Conservation (phyloP, 192 early-diverging fungal species). For the Backusella liffmaniae region DNA sequence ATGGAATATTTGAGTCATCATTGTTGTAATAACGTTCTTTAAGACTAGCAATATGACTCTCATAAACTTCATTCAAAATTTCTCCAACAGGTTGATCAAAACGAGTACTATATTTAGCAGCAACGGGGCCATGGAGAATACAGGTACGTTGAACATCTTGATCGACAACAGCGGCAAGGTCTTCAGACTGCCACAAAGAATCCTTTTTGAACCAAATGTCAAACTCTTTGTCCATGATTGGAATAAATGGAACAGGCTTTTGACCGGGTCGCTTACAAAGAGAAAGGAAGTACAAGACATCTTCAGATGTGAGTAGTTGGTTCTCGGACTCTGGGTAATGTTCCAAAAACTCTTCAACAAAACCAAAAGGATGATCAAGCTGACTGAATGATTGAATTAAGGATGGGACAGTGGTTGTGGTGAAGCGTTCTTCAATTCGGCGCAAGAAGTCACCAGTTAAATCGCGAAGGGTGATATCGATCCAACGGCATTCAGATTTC, state of each 20-base stretch:
- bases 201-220: slow-evolving; percentile 90
- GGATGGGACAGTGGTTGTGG: slow-evolving; percentile 50
- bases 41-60: slow-evolving; percentile 73
- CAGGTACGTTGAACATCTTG: slow-evolving; percentile 81
- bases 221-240: slow-evolving; percentile 84
- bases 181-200: slow-evolving; percentile 86
- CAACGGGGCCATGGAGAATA: slow-evolving; percentile 89
- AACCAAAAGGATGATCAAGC: slow-evolving; percentile 61
- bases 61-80: slow-evolving; percentile 83
- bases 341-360: slow-evolving; percentile 66
- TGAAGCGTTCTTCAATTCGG: slow-evolving; percentile 89
- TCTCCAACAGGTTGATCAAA: slow-evolving; percentile 87
- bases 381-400: slow-evolving; percentile 61
- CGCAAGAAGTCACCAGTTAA: slow-evolving; percentile 77
- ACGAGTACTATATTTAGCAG: slow-evolving; percentile 67
- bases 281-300: slow-evolving; percentile 81
- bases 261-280: slow-evolving; percentile 71
- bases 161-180: slow-evolving; percentile 80
- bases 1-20: slow-evolving; percentile 61
- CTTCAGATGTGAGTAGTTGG: slow-evolving; percentile 81
- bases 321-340: slow-evolving; percentile 63
- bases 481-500: slow-evolving; percentile 73
- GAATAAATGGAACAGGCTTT: slow-evolving; percentile 90
- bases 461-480: slow-evolving; percentile 67
- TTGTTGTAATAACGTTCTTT: slow-evolving; percentile 69